Conservation (phyloP, 2,329 filamentous ascomycete species). For the Intubia oerlemansii region DNA sequence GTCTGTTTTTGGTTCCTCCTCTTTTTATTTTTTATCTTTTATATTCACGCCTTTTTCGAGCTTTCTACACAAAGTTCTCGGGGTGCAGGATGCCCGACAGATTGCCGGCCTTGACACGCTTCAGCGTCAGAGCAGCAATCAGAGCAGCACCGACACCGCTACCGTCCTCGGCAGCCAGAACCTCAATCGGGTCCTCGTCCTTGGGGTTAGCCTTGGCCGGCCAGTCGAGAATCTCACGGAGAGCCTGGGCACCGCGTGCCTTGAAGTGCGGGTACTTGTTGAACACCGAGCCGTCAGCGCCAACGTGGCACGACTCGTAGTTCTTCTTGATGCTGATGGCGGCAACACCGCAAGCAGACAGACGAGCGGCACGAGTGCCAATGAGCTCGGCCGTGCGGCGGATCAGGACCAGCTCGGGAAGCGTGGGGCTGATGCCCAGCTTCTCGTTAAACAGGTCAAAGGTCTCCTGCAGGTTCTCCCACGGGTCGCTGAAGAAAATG, state of each 20-base stretch:
- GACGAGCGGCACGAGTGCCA: slow-evolving; percentile 76
- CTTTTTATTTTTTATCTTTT: not conserved
- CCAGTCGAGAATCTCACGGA: slow-evolving; percentile 94
- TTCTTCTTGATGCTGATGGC: slow-evolving; percentile 95
- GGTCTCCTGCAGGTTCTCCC: slow-evolving; percentile 85
- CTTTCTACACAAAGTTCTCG: slow-evolving; percentile 37
- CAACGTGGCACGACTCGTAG: slow-evolving; percentile 74
- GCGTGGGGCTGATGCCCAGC: slow-evolving; percentile 48
- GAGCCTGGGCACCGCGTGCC: slow-evolving; percentile 65
- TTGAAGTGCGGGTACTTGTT: slow-evolving; percentile 99
- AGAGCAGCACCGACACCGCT: slow-evolving; percentile 91
- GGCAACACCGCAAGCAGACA: slow-evolving; percentile 85
- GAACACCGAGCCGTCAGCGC: slow-evolving; percentile 92
- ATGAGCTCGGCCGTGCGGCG: slow-evolving; percentile 84
- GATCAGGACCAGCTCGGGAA: slow-evolving; percentile 70
- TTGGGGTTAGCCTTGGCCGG: slow-evolving; percentile 43
- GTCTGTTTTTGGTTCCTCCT: too few relatives aligned
- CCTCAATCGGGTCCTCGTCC: slow-evolving; percentile 70
- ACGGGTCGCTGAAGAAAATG: slow-evolving; percentile 50
- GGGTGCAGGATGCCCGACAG: slow-evolving; percentile 41
- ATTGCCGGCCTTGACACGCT: slow-evolving; percentile 42
- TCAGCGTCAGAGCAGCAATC: slow-evolving; percentile 56
- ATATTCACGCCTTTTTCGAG: too few relatives aligned
- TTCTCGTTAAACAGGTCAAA: slow-evolving; percentile 59
- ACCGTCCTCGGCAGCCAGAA: slow-evolving; percentile 82